Evolutionary conservation across 2,329 filamentous ascomycete species (phyloP), one percentile per base, ranked within the genome.

Genomic region (Lasiodiplodia gonubiensis): DNA sequence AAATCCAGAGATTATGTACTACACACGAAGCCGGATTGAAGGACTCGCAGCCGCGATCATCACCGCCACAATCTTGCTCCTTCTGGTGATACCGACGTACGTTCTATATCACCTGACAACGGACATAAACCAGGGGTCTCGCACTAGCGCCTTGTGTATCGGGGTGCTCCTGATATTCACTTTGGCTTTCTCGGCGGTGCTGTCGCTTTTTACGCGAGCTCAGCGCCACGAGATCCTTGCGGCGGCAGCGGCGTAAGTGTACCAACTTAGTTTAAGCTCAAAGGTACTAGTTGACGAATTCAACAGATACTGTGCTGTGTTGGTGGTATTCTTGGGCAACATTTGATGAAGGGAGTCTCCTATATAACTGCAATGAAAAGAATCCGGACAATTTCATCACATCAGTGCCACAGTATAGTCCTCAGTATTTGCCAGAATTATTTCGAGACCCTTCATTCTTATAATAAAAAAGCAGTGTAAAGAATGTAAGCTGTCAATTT

Each of bases 41-140:
- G 23, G 55, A n/a, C 67, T 73, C 4, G 72, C 71, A 1, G 71
- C 68, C n/a, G 27, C n/a, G 14, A 69, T 77, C 55, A 71, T 76
- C 14, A 74, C 72, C 0, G 12, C 70, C n/a, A 69, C 71, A 35
- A 73, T 77, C 2, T 49, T 74, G 11, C 27, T 69, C 3, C 70
- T 77, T 7, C 69, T 76, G 4, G 67, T 75, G 1, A 67, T 76
- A 8, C 75, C 74, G 0, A 71, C 75, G 4, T 74, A 74, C 52
- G 52, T 73, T 1, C 66, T 77, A 1, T 75, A 72, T 57, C 72
- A 72, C 48, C 67, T 76, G 11, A 69, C 71, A 2, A 70, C 69
- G 14, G 65, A 70, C 12, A 52, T 69, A 23, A 57, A 49, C 1
- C 70, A 68, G 0, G 52, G 65, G 5, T 67, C 67, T 5, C 42